Percentiles rank a stretch among this genome's conserved stretches.
These are phyloP conservation scores for Leavenworthia alabamica DNA, from an alignment of 345 rosid species.

Conservation along the genomic window DNA sequence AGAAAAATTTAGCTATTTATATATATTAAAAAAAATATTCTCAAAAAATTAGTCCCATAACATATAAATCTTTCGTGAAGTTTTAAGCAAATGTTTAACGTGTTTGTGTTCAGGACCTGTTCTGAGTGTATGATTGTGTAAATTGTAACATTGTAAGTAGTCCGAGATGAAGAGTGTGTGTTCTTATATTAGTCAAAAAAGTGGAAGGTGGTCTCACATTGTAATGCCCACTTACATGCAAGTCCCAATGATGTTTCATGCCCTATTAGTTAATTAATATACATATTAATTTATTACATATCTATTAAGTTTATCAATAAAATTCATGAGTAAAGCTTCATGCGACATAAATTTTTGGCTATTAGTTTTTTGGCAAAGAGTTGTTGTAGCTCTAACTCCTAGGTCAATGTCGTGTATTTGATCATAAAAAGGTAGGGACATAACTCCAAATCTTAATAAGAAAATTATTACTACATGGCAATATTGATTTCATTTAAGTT, in stretches of 20 bases:
- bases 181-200: conserved; percentile 26
- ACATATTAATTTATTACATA: not conserved
- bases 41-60: too few relatives aligned
- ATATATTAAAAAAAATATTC: too few relatives aligned
- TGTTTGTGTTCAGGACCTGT: too few relatives aligned
- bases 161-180: conserved; percentile 16
- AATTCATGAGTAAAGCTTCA: conserved; percentile 10
- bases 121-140: too few relatives aligned
- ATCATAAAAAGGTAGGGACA: conserved; percentile 9
- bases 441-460: not conserved
- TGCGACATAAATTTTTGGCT: conserved; percentile 36
- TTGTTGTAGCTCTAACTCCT: conserved; percentile 41
- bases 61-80: too few relatives aligned
- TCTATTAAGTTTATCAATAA: not conserved
- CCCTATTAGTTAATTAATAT: not conserved
- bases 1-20: too few relatives aligned
- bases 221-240: conserved; percentile 34
- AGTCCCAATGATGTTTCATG: conserved; percentile 54
- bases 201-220: conserved; percentile 32
- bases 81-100: too few relatives aligned
- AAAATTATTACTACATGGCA: not conserved
- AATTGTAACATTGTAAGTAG: not conserved
- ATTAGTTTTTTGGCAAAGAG: conserved; percentile 41
- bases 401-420: conserved; percentile 32
- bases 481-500: not conserved